Evolutionary conservation across 1,139 yeast species (phyloP), one percentile per base, ranked within the genome.

Genomic region (Candida sp.): DNA sequence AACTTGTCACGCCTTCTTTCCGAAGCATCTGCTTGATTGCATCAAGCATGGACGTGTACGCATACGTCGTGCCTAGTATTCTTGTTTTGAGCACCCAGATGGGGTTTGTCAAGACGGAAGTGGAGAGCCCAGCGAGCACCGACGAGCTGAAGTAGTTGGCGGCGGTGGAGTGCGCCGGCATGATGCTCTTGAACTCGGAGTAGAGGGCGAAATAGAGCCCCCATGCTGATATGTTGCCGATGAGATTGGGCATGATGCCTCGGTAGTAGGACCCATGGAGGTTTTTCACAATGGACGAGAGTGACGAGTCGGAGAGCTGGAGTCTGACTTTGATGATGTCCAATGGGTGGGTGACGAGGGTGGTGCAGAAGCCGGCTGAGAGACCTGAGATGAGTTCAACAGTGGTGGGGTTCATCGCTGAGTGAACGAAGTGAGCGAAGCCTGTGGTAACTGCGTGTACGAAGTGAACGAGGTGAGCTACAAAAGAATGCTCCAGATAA

Each of bases 61-160:
- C 87, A 7, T 75, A 70, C 12, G 83, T 72, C 2, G 90, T 75
- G 25, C 92, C 85, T 59, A 94, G 75, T 56, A 93, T 87, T 52
- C 98, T 76, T 0, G 99, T 94, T 68, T 94, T 94, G 40, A 91
- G 68, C 3, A 91, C 96, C 97, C 97, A 91, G 5, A 94, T 80
- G 0, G 99, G 99, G 65, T 92, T 94, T 0, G 99, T 93, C 12
- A 89, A 47, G 0, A 90, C 55, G 0, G 96, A 81, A 0, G 98
- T 91, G 7, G 85, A 61, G 31, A 85, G 62, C 0, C 99, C 99
- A 0, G 98, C 93, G 3, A 73, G 45, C 1, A 75, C 55, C 1
- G 79, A 73, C 7, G 78, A 67, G 4, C 68, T 60, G 48, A 76
- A 74, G 56, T 70, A 77, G 49, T 65, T 68, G 3, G 68, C 49